phyloP scores from a whole-genome alignment of 169 alveolate species.

The Plasmodium ovale region DNA sequence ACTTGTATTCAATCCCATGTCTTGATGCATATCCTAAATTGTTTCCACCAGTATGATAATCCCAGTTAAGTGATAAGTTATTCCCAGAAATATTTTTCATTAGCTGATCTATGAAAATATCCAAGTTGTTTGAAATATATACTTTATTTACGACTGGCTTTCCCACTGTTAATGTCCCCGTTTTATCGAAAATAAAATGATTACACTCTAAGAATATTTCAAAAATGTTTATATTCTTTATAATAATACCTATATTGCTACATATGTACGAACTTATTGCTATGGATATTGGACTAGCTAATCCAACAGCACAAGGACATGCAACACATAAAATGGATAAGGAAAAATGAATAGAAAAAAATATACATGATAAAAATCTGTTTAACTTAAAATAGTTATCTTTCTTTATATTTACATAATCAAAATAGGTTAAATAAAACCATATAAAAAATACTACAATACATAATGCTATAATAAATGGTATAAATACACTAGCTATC shows the following conservation, averaged over 20 bases:
- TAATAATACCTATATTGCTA: slow-evolving; percentile 61
- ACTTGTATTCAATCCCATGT: not conserved
- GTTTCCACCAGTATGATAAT: not conserved
- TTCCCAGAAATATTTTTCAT: slow-evolving; percentile 20
- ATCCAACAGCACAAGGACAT: slow-evolving; percentile 76
- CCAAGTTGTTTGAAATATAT: slow-evolving; percentile 46
- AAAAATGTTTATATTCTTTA: slow-evolving; percentile 64
- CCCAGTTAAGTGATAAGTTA: slow-evolving; percentile 8
- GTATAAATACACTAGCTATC: slow-evolving; percentile 64
- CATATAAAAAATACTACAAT: slow-evolving; percentile 65
- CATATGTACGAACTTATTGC: slow-evolving; percentile 72
- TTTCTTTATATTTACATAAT: slow-evolving; percentile 42
- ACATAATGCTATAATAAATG: slow-evolving; percentile 43
- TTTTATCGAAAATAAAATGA: slow-evolving; percentile 72
- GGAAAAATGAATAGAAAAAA: slow-evolving; percentile 70
- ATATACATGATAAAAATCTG: slow-evolving; percentile 43
- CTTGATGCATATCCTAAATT: not conserved
- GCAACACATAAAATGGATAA: slow-evolving; percentile 74
- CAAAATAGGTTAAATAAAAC: slow-evolving; percentile 57
- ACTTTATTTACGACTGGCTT: slow-evolving; percentile 71
- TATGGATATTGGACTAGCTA: slow-evolving; percentile 71
- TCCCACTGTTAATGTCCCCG: slow-evolving; percentile 73
- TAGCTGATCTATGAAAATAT: slow-evolving; percentile 49
- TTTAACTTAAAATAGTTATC: slow-evolving; percentile 43
- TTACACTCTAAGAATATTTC: slow-evolving; percentile 65